Base-by-base conservation (phyloP, 352 stramenopile species). In the Pythium graminicola region DNA sequence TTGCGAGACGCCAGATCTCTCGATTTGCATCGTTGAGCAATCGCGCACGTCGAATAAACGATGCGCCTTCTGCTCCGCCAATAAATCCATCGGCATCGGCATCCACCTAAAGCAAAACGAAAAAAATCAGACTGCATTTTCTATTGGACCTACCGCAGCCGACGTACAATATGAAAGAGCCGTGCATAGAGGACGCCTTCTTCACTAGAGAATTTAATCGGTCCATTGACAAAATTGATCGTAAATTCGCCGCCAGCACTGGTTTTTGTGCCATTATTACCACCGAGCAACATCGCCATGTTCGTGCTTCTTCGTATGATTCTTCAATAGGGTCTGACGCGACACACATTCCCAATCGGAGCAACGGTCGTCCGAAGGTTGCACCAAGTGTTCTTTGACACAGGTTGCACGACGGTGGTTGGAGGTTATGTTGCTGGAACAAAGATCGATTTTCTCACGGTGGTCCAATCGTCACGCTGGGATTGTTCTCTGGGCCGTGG, bases 1-100 rank as follows among this genome's bases (percentile, higher is more conserved):
- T 94, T 13, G 85, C 81, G 27, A 94, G 59, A 6, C 85, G 71
- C 84, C 84, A 95, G 32, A 94, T 89, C 80, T 94, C 83, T 64
- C 83, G 67, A 44, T 93, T 93, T 9, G 79, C 83, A 41, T 93
- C 83, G 45, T 93, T 93, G 51, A 86, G 67, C 16, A 93, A 59
- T 17, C 69, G 69, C 38, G 83, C 83, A 4, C 83, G 78, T 9
- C 83, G 78, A 38, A 93, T 92, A 55, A 93, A 92, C 9, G 73
- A 73, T 19, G 83, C 83, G 38, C 81, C 83, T 61, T 93, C 83
- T 0, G 68, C 58, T 5, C 83, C 83, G 20, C 79, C 75, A 62
- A 93, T 66, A 45, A 75, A 86, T 17, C 81, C 83, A 71, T 93
- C 81, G 3, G 64, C 57, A 50, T 93, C 79, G 6, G 73, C 81